A percentile compares a stretch with the other conserved stretches of the same genome.
phyloP scores from a whole-genome alignment of 176 grass and related monocot species.

The Paspalum vaginatum region DNA sequence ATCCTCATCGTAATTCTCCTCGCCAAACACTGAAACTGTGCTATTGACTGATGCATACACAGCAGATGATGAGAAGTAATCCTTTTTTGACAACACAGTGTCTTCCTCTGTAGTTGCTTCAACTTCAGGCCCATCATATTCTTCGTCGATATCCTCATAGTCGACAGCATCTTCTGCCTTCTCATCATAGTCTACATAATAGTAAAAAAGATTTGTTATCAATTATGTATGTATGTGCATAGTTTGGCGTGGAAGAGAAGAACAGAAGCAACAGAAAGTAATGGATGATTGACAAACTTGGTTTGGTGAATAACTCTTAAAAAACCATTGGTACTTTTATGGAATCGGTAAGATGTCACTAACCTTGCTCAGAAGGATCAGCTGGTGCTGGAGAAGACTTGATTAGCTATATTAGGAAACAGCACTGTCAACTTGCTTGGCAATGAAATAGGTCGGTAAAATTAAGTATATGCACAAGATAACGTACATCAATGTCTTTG shows the following conservation, averaged over 20 bases:
- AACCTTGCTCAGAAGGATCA: slow-evolving; percentile 91
- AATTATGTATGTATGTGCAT: slow-evolving; percentile 25
- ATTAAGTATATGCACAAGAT: slow-evolving; percentile 23
- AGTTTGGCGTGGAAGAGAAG: background rate
- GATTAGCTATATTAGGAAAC: slow-evolving; percentile 60
- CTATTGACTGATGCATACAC: slow-evolving; percentile 42
- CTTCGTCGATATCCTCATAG: slow-evolving; percentile 97
- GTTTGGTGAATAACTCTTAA: background rate
- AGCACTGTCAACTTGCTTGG: slow-evolving; percentile 25
- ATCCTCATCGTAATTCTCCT: slow-evolving; percentile 89
- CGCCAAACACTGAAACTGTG: slow-evolving; percentile 73
- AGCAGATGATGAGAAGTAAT: slow-evolving; percentile 70
- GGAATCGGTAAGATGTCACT: slow-evolving; percentile 25
- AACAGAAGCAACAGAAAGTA: slow-evolving; percentile 10
- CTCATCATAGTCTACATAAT: slow-evolving; percentile 81
- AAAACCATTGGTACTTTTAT: slow-evolving; percentile 7
- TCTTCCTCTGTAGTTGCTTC: slow-evolving; percentile 80
- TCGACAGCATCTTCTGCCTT: slow-evolving; percentile 96
- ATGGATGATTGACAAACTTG: background rate
- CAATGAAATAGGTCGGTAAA: slow-evolving; percentile 2
- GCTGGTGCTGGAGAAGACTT: slow-evolving; percentile 65
- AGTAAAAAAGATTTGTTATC: background rate
- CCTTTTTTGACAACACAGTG: slow-evolving; percentile 68
- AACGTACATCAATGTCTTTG: slow-evolving; percentile 83
- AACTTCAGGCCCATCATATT: slow-evolving; percentile 96